phyloP scores from a whole-genome alignment of 306 rosid genomes.

The Inga laurina region DNA sequence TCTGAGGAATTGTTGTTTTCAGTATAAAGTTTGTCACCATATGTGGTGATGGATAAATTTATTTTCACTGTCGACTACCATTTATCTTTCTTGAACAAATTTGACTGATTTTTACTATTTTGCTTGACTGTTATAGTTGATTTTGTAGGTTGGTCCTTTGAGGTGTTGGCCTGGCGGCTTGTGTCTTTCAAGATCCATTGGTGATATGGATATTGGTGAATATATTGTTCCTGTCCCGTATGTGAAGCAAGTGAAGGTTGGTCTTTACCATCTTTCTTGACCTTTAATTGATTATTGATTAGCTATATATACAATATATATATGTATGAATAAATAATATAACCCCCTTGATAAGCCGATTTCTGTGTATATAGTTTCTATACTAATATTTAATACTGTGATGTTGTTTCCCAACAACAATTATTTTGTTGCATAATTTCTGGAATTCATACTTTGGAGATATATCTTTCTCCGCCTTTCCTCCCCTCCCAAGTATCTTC shows the following conservation, averaged over 20 bases:
- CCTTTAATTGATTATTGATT: not conserved
- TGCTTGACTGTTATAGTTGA: not conserved
- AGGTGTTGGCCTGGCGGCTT: conserved; percentile 99
- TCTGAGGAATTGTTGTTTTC: conserved; percentile 6
- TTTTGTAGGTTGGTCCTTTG: conserved; percentile 85
- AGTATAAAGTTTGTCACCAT: conserved; percentile 12
- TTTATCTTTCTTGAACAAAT: not conserved
- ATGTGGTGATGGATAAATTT: conserved; percentile 22
- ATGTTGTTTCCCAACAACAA: not conserved
- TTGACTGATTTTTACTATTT: not conserved
- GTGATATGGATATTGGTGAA: conserved; percentile 91
- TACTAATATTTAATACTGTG: not conserved
- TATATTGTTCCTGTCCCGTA: conserved; percentile 92
- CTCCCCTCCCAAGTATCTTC: not conserved
- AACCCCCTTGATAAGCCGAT: conserved; percentile 11
- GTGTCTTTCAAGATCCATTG: conserved; percentile 93
- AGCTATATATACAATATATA: not conserved
- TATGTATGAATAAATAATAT: not conserved
- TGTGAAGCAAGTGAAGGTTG: conserved; percentile 95
- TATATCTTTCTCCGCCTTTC: not conserved
- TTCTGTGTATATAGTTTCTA: conserved; percentile 18
- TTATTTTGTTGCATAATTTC: conserved; percentile 14
- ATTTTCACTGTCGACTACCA: not conserved
- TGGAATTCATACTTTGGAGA: not conserved
- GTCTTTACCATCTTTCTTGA: not conserved